phyloP scores from a whole-genome alignment of 2,329 filamentous ascomycete genomes.

The Trichoderma sp. region DNA sequence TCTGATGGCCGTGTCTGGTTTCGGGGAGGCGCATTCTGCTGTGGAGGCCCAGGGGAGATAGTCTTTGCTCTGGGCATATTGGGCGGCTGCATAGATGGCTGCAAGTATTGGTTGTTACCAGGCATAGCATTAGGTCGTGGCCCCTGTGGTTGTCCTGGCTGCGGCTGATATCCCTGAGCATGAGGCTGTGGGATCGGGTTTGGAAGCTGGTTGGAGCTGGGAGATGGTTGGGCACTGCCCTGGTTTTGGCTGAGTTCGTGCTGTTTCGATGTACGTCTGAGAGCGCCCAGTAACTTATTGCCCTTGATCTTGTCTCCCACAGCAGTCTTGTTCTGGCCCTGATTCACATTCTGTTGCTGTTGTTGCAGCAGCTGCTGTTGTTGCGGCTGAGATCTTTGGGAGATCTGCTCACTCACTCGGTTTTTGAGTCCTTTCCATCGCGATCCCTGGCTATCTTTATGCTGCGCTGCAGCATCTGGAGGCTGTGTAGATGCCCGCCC shows the following conservation, averaged over 20 bases:
- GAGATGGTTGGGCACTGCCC: not conserved
- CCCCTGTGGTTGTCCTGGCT: slow-evolving; percentile 23
- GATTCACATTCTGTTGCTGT: not conserved
- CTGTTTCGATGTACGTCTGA: slow-evolving; percentile 33
- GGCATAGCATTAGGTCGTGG: not conserved
- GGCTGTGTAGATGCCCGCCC: not conserved
- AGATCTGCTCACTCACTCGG: slow-evolving; percentile 33
- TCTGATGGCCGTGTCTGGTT: slow-evolving; percentile 23
- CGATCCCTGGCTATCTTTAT: slow-evolving; percentile 27
- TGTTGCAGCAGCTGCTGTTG: not conserved
- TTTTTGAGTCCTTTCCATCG: slow-evolving; percentile 36
- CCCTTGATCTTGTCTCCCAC: slow-evolving; percentile 15
- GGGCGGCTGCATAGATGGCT: not conserved
- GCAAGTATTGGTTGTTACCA: slow-evolving; percentile 2
- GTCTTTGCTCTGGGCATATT: not conserved
- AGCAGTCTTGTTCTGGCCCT: slow-evolving; percentile 11
- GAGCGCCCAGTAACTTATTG: slow-evolving; percentile 32
- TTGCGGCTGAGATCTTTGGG: slow-evolving; percentile 15
- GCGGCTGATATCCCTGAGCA: slow-evolving; percentile 20
- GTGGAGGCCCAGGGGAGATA: not conserved
- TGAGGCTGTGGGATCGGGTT: not conserved
- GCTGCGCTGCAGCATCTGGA: not conserved
- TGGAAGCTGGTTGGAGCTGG: not conserved
- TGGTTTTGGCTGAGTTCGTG: not conserved
- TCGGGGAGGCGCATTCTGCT: not conserved